Conservation (phyloP, 2,329 filamentous ascomycete species). For the Chaetomium strumarium region DNA sequence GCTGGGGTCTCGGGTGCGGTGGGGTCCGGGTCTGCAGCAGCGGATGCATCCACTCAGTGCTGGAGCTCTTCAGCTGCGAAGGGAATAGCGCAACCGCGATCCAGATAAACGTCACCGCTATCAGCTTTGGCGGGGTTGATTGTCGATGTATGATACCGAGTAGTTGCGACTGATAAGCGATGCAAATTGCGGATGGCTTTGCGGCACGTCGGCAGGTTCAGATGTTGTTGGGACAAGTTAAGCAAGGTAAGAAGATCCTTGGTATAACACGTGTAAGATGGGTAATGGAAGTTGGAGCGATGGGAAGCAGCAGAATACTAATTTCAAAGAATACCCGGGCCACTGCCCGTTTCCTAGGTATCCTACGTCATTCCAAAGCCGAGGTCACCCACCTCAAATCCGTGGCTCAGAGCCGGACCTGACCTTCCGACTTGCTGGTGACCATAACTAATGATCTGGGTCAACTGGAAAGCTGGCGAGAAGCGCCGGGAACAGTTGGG, state of each 20-base stretch:
- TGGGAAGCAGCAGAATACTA: background rate
- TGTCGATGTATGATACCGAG: background rate
- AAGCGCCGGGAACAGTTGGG: background rate
- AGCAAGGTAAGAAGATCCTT: background rate
- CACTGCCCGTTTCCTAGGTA: background rate
- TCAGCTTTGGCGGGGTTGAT: slow-evolving; percentile 11
- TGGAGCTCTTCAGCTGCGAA: slow-evolving; percentile 14
- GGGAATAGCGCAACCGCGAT: slow-evolving; percentile 13
- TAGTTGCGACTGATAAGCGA: background rate
- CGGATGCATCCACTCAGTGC: background rate
- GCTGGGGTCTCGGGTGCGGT: slow-evolving; percentile 8
- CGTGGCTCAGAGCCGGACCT: slow-evolving; percentile 1
- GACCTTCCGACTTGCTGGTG: slow-evolving; percentile 8
- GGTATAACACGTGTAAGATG: background rate
- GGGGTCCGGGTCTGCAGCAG: slow-evolving; percentile 9
- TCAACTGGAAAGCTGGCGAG: background rate
- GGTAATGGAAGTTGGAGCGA: background rate
- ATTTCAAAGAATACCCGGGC: background rate
- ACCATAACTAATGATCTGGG: slow-evolving; percentile 11
- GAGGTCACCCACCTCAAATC: slow-evolving; percentile 4
- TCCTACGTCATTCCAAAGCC: slow-evolving; percentile 12
- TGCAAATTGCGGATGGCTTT: background rate
- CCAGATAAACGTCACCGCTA: slow-evolving; percentile 13
- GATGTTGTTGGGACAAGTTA: background rate
- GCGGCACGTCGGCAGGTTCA: background rate